phyloP scores from a whole-genome alignment of 2,329 filamentous ascomycete genomes.

The Talaromyces islandicus region DNA sequence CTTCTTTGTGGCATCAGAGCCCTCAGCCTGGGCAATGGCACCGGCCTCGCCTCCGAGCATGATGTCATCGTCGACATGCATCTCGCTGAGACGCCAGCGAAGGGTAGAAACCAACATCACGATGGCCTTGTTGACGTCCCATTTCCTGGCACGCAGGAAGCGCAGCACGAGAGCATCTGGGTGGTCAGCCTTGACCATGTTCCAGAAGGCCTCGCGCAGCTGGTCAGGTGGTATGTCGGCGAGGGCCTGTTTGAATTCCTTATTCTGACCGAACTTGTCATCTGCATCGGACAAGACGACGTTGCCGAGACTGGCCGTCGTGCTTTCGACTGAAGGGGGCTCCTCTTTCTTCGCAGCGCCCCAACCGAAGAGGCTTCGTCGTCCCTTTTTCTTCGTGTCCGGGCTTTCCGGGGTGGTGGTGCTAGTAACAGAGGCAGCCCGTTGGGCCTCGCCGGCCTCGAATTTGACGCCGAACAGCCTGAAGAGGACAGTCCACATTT shows the following conservation, averaged over 20 bases:
- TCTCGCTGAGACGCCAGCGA: constrained; percentile 78
- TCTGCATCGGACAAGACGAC: constrained; percentile 51
- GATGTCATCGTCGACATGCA: constrained; percentile 85
- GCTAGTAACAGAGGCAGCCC: constrained; percentile 2
- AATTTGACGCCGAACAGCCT: constrained; percentile 63
- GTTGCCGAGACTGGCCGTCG: constrained; percentile 32
- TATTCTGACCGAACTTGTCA: constrained; percentile 89
- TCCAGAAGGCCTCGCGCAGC: constrained; percentile 78
- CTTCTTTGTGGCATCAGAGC: constrained; percentile 55
- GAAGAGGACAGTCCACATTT: constrained; percentile 74
- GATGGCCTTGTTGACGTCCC: constrained; percentile 88
- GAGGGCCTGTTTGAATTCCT: constrained; percentile 77
- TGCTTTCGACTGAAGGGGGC: constrained; percentile 32
- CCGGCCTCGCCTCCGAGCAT: constrained; percentile 68
- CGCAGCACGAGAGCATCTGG: constrained; percentile 78
- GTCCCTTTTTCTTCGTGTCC: constrained; percentile 60
- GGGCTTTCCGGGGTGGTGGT: constrained; percentile 14
- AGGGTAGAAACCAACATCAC: constrained; percentile 93
- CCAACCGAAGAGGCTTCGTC: constrained; percentile 60
- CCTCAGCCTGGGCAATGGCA: constrained; percentile 57
- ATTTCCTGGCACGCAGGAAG: constrained; percentile 85
- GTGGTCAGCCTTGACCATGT: constrained; percentile 91
- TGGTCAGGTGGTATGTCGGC: constrained; percentile 70
- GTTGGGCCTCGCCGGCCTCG: constrained; percentile 17
- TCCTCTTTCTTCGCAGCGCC: constrained; percentile 58